Evolutionary conservation across 108 stramenopile genomes (phyloP).

Genomic region (Phaeodactylum tricornutum): DNA sequence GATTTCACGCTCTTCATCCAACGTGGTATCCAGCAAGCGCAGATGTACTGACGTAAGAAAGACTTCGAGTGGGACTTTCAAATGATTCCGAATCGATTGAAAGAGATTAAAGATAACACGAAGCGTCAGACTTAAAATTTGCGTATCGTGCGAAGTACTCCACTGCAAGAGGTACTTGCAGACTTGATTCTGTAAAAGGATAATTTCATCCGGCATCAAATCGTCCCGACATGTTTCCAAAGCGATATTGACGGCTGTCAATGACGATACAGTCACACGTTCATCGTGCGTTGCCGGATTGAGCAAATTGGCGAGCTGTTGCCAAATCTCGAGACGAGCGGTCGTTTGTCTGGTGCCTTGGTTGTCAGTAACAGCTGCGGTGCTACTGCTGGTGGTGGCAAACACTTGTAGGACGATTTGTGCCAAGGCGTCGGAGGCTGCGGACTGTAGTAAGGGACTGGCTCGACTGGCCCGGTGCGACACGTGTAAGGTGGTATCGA

Average conservation of each 20-base stretch:
- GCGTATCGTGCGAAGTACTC: constrained; percentile 77
- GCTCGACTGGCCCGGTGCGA: constrained; percentile 48
- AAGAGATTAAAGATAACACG: constrained; percentile 96
- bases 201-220: constrained; percentile 27
- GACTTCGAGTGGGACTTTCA: constrained; percentile 97
- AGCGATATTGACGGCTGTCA: constrained; percentile 89
- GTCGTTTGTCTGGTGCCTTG: constrained; percentile 22
- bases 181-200: constrained; percentile 82
- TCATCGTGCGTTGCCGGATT: constrained; percentile 71
- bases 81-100: constrained; percentile 85
- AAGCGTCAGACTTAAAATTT: constrained; percentile 76
- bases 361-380: constrained; percentile 6
- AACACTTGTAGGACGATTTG: constrained; percentile 74
- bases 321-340: constrained; percentile 60
- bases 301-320: constrained; percentile 62
- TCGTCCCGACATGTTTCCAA: constrained; percentile 75
- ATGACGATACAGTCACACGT: constrained; percentile 52
- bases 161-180: constrained; percentile 83
- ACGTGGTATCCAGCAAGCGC: constrained; percentile 44
- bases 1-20: constrained; percentile 83
- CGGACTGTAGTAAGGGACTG: constrained; percentile 43
- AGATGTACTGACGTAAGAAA: constrained; percentile 89
- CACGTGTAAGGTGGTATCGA: constrained; percentile 70
- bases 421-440: constrained; percentile 62
- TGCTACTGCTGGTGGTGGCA: constrained; percentile 12